Percentiles rank a stretch among this genome's conserved stretches.
These are phyloP conservation scores for Serendipita indica DNA, from an alignment of 768 basidiomycete genomes.

Conservation along the genomic window DNA sequence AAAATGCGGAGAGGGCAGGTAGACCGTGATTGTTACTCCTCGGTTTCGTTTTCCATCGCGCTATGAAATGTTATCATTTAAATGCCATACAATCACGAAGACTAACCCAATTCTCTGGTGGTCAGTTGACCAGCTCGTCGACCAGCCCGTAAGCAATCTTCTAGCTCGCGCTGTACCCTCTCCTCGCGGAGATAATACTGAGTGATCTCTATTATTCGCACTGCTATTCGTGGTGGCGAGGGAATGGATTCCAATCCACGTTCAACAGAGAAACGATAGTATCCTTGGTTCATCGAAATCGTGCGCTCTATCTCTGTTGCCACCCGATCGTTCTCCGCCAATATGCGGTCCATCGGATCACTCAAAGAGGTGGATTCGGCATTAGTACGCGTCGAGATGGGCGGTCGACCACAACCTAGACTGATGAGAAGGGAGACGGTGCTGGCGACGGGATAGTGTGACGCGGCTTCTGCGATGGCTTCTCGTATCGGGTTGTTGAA, in stretches of 20 bases:
- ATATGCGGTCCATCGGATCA: background rate
- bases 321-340: background rate
- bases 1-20: background rate
- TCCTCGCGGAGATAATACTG: background rate
- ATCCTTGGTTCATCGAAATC: background rate
- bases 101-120: background rate
- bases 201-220: background rate
- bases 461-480: background rate
- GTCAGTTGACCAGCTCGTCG: background rate
- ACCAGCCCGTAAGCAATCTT: background rate
- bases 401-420: background rate
- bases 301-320: background rate
- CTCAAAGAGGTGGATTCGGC: background rate
- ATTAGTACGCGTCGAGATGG: background rate
- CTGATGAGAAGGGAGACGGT: background rate
- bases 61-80: background rate
- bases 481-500: background rate
- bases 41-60: background rate
- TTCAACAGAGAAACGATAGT: background rate
- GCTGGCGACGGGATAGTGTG: background rate
- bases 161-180: background rate
- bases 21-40: background rate
- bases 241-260: background rate
- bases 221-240: background rate
- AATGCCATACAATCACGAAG: background rate